Base-by-base conservation (phyloP, 176 grass and related monocot genomes). In the Oryza coarctata region DNA sequence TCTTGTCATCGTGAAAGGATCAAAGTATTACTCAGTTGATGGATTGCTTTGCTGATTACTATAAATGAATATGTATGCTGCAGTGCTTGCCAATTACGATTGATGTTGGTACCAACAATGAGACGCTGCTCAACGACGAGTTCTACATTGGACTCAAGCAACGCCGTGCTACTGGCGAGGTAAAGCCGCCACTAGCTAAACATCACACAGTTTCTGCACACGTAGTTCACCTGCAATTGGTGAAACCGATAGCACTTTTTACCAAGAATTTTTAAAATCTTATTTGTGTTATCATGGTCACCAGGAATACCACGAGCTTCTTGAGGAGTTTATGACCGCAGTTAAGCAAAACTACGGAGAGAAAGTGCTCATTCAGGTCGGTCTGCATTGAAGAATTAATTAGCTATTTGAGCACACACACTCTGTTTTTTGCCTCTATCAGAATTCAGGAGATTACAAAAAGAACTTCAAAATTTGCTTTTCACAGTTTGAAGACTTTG, bases 21-120 rank as follows among this genome's bases (percentile, higher is more conserved):
- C 2, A 36, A 34, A 38, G 43, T 33, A n/a, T 13, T 60, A n/a
- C n/a, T n/a, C n/a, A 58, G 20, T 60, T 25, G 13, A 15, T 57
- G 57, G 29, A 3, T 65, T 57, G 23, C 0, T 65, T 27, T 64
- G 22, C 77, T 77, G 26, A 89, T n/a, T n/a, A n/a, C 9, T 18
- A 4, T 0, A 17, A 55, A 6, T 28, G 43, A 15, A 73, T 35
- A 6, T 84, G 38, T 41, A 6, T 86, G 49, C 13, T 88, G 58
- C 87, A 99, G 96, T 99, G 93, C 85, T 87, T 99, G 52, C 93
- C 96, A 0, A 86, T 95, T 32, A 99, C 96, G 2, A 99, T 99
- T 63, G 96, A 99, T 78, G 93, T 99, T 11, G 96, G 96, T 17
- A 99, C 96, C 7, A 99, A 95, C 86, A 99, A 92, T 4, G 87